Conservation (phyloP, 1,284 basidiomycete species). For the Pseudozyma thailandica region DNA sequence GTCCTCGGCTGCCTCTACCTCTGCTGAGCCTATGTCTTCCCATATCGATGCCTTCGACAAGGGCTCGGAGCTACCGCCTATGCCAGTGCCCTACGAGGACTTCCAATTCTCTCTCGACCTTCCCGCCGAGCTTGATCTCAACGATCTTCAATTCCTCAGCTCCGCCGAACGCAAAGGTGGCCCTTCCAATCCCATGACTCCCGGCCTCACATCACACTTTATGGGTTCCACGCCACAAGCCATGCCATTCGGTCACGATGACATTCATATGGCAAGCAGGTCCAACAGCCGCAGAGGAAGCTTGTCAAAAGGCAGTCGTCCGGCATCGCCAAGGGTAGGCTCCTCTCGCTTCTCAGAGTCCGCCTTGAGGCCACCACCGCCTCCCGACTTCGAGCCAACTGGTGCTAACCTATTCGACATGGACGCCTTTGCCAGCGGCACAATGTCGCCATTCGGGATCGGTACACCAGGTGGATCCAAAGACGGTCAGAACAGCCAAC, state of each 20-base stretch:
- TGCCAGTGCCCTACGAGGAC: conserved; percentile 63
- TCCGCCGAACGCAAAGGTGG: conserved; percentile 45
- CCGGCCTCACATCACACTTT: conserved; percentile 45
- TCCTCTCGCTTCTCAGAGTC: conserved; percentile 45
- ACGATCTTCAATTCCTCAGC: conserved; percentile 53
- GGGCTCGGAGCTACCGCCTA: conserved; percentile 54
- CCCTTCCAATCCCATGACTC: conserved; percentile 49
- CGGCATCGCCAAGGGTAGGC: conserved; percentile 37
- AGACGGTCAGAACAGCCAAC: conserved; percentile 11
- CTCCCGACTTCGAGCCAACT: conserved; percentile 50
- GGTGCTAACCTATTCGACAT: conserved; percentile 41
- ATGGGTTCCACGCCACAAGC: conserved; percentile 39
- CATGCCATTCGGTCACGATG: conserved; percentile 34
- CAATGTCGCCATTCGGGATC: conserved; percentile 39
- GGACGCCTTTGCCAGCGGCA: conserved; percentile 31
- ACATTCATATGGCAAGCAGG: conserved; percentile 47
- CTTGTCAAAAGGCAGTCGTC: conserved; percentile 48
- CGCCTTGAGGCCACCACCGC: conserved; percentile 44
- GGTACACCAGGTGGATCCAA: conserved; percentile 29
- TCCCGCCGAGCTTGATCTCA: conserved; percentile 50
- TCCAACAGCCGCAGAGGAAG: conserved; percentile 45
- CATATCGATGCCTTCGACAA: conserved; percentile 12
- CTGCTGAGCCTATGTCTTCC: conserved; percentile 18
- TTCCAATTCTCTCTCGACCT: conserved; percentile 61
- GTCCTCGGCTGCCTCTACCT: conserved; percentile 9